Base-by-base conservation (phyloP, 805 yeast genomes). In the Yamadazyma sp. region DNA sequence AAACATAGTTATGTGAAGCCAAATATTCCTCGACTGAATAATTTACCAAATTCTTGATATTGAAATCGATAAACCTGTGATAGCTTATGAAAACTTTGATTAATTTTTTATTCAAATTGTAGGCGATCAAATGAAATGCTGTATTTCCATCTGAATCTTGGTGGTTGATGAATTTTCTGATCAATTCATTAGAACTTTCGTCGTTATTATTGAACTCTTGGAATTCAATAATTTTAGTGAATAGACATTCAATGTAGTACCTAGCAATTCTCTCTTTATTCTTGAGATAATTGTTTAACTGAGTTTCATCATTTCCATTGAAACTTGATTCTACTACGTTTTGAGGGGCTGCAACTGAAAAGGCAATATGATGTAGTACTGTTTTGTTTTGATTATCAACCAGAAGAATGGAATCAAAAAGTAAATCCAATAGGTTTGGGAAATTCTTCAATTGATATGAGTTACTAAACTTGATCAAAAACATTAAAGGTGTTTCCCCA, bases 111-210 rank as follows among this genome's bases (percentile, higher is more conserved):
- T 83, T 77, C 15, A 96, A 93, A 15, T 75, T 64, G 27, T 78
- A 70, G 15, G 97, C 93, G 0, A 95, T 95, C 39, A 93, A 85
- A 55, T 90, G 95, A 43, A 93, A 69, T 32, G 96, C 90, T 0
- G 99, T 93, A 57, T 93, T 96, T 17, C 99, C 99, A 52, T 90
- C 90, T 38, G 79, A 70, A 62, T 93, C 99, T 46, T 83, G 86
- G n/a, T 84, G 84, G 56, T 93, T 91, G 37, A 91, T 82, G 49
- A 93, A 64, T 36, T 65, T 60, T 19, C 49, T 42, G 21, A 75
- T 67, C 13, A 64, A 40, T 18, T 59, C 57, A 31, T 54, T 53
- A 15, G 42, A 28, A 21, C 18, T 25, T n/a, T 29, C 35, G 30
- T 37, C 38, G 13, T 32, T 33, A 13, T 49, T 47, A 12, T 45